phyloP scores from a whole-genome alignment of 2,329 filamentous ascomycete genomes.

The Septoria linicola region DNA sequence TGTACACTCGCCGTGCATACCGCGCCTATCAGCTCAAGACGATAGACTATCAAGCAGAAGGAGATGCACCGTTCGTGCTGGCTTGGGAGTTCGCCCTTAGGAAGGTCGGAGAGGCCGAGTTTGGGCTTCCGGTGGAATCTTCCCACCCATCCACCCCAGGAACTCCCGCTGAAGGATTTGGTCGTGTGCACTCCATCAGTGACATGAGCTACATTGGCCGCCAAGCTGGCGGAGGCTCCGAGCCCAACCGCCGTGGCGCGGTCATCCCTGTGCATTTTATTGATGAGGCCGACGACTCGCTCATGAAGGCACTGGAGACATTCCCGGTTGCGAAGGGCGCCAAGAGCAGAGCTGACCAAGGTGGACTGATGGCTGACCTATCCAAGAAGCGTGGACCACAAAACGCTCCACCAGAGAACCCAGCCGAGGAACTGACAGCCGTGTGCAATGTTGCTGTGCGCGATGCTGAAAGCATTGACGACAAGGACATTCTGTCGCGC shows the following conservation, averaged over 20 bases:
- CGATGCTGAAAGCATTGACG: slow-evolving; percentile 79
- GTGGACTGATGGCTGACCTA: slow-evolving; percentile 65
- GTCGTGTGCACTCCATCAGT: slow-evolving; percentile 89
- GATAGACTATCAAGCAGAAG: slow-evolving; percentile 80
- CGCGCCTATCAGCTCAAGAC: slow-evolving; percentile 89
- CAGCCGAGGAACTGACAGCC: slow-evolving; percentile 76
- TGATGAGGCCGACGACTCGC: slow-evolving; percentile 86
- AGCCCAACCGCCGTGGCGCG: slow-evolving; percentile 85
- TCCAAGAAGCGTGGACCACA: slow-evolving; percentile 64
- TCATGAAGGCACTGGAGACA: slow-evolving; percentile 79
- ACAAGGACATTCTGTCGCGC: slow-evolving; percentile 74
- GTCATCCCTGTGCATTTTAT: slow-evolving; percentile 91
- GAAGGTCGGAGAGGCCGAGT: slow-evolving; percentile 89
- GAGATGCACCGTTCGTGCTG: slow-evolving; percentile 73
- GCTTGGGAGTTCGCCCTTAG: slow-evolving; percentile 96
- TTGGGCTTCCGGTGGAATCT: slow-evolving; percentile 75
- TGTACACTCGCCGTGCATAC: slow-evolving; percentile 94
- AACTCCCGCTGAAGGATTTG: slow-evolving; percentile 60
- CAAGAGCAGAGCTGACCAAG: slow-evolving; percentile 48
- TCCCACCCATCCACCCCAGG: slow-evolving; percentile 76
- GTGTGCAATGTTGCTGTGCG: slow-evolving; percentile 91
- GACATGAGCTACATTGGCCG: slow-evolving; percentile 87
- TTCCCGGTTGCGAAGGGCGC: slow-evolving; percentile 57
- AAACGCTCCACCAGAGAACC: slow-evolving; percentile 53
- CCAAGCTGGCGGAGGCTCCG: slow-evolving; percentile 59